These are phyloP conservation scores for Coix lacrymajobi DNA, from an alignment of 176 grass and related monocot species.

Conservation along the genomic window DNA sequence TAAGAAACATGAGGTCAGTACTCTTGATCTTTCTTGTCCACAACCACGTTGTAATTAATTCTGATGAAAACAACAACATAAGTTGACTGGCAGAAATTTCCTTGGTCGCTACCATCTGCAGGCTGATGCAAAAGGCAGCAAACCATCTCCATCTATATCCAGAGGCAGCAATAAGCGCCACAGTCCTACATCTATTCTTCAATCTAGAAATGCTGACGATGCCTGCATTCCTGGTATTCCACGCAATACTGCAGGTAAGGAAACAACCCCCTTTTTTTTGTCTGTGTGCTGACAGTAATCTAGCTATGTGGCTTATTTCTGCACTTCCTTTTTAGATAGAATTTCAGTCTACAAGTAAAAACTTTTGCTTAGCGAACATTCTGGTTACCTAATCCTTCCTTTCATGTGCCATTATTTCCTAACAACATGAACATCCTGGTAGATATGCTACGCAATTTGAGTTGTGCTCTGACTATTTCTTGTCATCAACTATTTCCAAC, in stretches of 20 bases:
- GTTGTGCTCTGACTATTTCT: background rate
- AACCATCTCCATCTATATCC: conserved; percentile 18
- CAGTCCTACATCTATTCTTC: conserved; percentile 32
- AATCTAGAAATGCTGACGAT: conserved; percentile 41
- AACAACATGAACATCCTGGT: background rate
- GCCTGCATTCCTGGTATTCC: conserved; percentile 24
- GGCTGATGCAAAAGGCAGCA: conserved; percentile 27
- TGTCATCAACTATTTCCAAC: background rate
- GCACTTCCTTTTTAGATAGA: background rate
- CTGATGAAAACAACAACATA: background rate
- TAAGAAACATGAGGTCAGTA: conserved; percentile 33
- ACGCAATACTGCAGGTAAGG: conserved; percentile 35
- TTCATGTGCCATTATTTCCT: background rate
- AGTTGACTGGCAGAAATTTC: background rate
- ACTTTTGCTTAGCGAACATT: background rate
- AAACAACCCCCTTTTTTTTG: background rate
- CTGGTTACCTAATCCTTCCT: background rate
- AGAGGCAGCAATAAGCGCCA: conserved; percentile 16
- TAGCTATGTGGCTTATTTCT: background rate
- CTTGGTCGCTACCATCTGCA: conserved; percentile 17
- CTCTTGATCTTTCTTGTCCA: background rate
- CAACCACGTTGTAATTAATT: background rate
- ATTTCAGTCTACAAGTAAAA: background rate
- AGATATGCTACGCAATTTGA: background rate
- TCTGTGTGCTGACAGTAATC: background rate